Base-by-base conservation (phyloP, 225 moss, liverwort and hornwort genomes). In the Rhytidiadelphus loreus region DNA sequence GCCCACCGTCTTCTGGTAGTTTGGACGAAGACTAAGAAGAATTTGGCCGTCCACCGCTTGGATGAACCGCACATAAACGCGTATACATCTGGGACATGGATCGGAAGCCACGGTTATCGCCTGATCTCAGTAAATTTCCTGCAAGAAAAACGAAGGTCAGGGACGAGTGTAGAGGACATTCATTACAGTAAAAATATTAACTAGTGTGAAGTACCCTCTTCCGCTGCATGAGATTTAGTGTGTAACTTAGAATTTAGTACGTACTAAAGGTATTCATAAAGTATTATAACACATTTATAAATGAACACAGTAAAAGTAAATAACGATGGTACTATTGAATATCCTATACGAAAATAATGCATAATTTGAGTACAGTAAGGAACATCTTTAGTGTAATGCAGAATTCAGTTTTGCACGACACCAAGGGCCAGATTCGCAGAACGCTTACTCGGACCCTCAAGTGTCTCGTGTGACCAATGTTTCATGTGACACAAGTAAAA, bases 11-110 rank as follows among this genome's bases (percentile, higher is more conserved):
- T 70, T 82, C 85, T 57, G 88, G 62, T n/a, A 52, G 37, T 65
- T 70, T 66, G 63, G 22, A 80, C 59, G 35, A 80, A 78, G 35
- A 83, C 86, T 92, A 92, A 14, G 92, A 86, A 79, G 89, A 86
- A 89, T 82, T 87, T 32, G 90, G 86, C 69, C 90, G 93, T n/a
- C 90, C 91, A 5, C 82, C 75, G 57, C 88, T 89, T 52, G 90
- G 88, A 80, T 90, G 93, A 80, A 90, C 89, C 55, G 94, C 94
- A 89, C 94, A 94, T 55, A 99, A 91, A 85, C 99, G 95, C 46
- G 99, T 99, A 71, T 99, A 99, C 99, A 99, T 99, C 86, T 96
- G 92, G 71, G 99, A 96, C 99, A 99, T 99, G 26, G 99, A 96
- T 90, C 93, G 96, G 86, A 96, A 99, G 56, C 99, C 99, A 84